phyloP scores from a whole-genome alignment of 2,329 filamentous ascomycete species.

The Nigrograna mackinnonii region DNA sequence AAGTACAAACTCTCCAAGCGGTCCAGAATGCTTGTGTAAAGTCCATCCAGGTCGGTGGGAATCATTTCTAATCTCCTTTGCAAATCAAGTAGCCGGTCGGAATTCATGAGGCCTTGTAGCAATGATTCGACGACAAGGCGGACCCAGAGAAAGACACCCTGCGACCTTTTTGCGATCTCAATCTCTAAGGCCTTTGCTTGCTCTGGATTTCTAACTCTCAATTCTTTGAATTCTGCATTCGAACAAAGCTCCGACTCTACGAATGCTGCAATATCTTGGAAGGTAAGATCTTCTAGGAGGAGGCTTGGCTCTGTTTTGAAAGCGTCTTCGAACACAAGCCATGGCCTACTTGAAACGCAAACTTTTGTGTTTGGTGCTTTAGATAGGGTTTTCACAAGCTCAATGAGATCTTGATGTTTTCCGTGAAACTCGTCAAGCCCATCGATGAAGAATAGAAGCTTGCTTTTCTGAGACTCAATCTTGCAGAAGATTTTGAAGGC shows the following conservation, averaged over 20 bases:
- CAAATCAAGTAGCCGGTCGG: slow-evolving; percentile 3
- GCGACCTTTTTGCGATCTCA: slow-evolving; percentile 4
- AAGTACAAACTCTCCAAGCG: neutral
- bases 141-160: slow-evolving; percentile 11
- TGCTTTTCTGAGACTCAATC: neutral
- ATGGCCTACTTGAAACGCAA: slow-evolving; percentile 1
- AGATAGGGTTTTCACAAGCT: neutral
- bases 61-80: slow-evolving; percentile 2
- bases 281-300: neutral
- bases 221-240: neutral
- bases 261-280: neutral
- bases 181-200: neutral
- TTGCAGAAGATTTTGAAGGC: neutral
- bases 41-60: slow-evolving; percentile 4
- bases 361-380: neutral
- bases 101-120: slow-evolving; percentile 2
- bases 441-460: slow-evolving; percentile 1
- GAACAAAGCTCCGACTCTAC: neutral
- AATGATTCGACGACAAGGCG: slow-evolving; percentile 5
- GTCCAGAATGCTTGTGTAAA: slow-evolving; percentile 2
- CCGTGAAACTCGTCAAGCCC: slow-evolving; percentile 1
- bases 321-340: neutral
- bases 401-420: neutral
- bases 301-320: neutral
- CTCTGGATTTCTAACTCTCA: neutral